Conservation (phyloP, 345 rosid species). For the Balakata baccata region DNA sequence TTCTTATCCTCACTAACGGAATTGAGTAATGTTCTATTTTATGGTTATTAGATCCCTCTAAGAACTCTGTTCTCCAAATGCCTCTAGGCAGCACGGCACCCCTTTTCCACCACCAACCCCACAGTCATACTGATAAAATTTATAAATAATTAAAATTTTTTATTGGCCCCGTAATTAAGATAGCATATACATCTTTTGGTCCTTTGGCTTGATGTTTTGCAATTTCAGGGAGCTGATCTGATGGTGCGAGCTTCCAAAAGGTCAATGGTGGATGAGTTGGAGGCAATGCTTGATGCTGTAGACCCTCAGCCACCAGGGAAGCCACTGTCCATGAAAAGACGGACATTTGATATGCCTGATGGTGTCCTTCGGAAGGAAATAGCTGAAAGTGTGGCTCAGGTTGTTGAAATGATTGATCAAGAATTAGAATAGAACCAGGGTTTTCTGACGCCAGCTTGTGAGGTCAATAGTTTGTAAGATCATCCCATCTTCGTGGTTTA, state of each 20-base stretch:
- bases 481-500: background rate
- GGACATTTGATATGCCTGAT: slow-evolving; percentile 91
- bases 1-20: too few species aligned
- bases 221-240: slow-evolving; percentile 64
- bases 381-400: slow-evolving; percentile 78
- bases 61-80: background rate
- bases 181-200: background rate
- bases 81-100: background rate
- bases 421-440: slow-evolving; percentile 40
- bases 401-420: slow-evolving; percentile 65
- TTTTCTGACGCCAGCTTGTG: too few species aligned
- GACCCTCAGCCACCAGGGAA: slow-evolving; percentile 79
- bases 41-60: background rate
- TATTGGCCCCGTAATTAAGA: background rate
- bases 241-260: slow-evolving; percentile 78
- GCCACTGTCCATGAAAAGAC: slow-evolving; percentile 66
- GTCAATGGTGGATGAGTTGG: slow-evolving; percentile 86
- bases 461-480: slow-evolving; percentile 5
- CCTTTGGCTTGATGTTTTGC: slow-evolving; percentile 2
- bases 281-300: slow-evolving; percentile 84
- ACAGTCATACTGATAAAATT: background rate
- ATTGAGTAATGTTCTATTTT: background rate
- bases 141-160: background rate
- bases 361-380: slow-evolving; percentile 60
- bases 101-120: background rate